These are phyloP conservation scores for Mortierella antarctica DNA, from an alignment of 192 early-diverging fungal species.

Conservation along the genomic window DNA sequence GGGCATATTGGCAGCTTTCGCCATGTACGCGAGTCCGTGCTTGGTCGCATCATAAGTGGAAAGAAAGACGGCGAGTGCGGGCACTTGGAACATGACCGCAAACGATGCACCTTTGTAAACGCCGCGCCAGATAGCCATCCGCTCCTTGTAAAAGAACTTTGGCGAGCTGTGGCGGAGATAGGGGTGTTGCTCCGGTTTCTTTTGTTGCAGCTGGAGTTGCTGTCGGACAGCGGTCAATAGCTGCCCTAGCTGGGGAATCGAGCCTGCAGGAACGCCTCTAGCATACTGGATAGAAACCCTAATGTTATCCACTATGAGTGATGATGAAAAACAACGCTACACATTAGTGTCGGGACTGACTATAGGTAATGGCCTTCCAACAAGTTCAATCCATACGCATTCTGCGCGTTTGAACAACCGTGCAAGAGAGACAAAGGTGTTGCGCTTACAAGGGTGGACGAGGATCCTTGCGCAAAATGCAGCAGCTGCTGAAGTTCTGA, in stretches of 20 bases:
- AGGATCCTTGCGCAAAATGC: conserved; percentile 43
- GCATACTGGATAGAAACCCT: conserved; percentile 15
- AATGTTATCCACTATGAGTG: conserved; percentile 28
- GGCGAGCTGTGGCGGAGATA: background rate
- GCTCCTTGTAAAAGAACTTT: conserved; percentile 1
- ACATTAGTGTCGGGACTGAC: background rate
- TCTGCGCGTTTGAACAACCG: background rate
- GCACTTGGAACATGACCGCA: conserved; percentile 37
- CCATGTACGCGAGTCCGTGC: conserved; percentile 5
- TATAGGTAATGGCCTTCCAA: background rate
- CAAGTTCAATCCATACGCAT: background rate
- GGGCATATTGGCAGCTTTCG: background rate
- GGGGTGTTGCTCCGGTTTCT: background rate
- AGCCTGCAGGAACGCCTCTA: conserved; percentile 12
- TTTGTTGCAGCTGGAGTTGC: conserved; percentile 14
- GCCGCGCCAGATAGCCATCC: conserved; percentile 15
- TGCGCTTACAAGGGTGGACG: conserved; percentile 47
- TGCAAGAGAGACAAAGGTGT: background rate
- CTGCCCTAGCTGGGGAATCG: conserved; percentile 26
- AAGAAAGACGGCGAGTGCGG: conserved; percentile 34
- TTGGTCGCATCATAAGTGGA: conserved; percentile 42
- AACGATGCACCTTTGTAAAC: conserved; percentile 31
- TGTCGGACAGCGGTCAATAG: background rate
- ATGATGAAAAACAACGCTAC: background rate
- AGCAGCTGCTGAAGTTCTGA: conserved; percentile 37